Evolutionary conservation across 768 basidiomycete genomes (phyloP), one percentile per base, ranked within the genome.

Genomic region (Mycena alexandri): DNA sequence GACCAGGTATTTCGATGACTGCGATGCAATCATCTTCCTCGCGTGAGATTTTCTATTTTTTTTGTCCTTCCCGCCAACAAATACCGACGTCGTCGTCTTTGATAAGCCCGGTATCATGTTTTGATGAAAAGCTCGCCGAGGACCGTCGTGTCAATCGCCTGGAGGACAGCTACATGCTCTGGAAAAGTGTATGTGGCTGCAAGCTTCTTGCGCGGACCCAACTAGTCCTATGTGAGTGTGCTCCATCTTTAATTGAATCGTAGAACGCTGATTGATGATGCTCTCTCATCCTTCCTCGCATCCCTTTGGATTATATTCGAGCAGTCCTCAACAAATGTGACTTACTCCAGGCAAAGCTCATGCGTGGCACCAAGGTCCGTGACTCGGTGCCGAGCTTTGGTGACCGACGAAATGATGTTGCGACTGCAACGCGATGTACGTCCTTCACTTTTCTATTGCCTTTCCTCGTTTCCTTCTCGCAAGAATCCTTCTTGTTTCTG

Each of bases 21-120:
- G 85, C 59, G 88, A 93, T 78, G 89, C 93, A 1, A 93, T 95
- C 75, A 94, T 95, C 72, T 95, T 94, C 80, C 87, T 95, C 42
- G 91, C 90, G 76, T 86, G 73, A 78, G 84, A 38, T 38, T 29
- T 38, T 14, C 3, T n/a, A n/a, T n/a, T 4, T 38, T 38, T 14
- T 38, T 11, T 11, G 14, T 38, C 34, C 51, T 41, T 58, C 52
- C 42, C 44, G 33, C 52, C n/a, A 47, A 52, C 62, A 25, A 50
- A 59, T 52, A 56, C 46, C 60, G 21, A 57, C 64, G 61, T 61
- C 21, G 33, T 63, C 38, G 17, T 52, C 61, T 52, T 43, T 54
- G 41, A 52, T 59, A 47, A 59, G 42, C 53, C 82, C 84, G 70
- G 90, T 95, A 72, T 93, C 91, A 29, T 91, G 92, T 60, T 95